Conservation (phyloP, 306 rosid species). For the Cucurbita maxima region DNA sequence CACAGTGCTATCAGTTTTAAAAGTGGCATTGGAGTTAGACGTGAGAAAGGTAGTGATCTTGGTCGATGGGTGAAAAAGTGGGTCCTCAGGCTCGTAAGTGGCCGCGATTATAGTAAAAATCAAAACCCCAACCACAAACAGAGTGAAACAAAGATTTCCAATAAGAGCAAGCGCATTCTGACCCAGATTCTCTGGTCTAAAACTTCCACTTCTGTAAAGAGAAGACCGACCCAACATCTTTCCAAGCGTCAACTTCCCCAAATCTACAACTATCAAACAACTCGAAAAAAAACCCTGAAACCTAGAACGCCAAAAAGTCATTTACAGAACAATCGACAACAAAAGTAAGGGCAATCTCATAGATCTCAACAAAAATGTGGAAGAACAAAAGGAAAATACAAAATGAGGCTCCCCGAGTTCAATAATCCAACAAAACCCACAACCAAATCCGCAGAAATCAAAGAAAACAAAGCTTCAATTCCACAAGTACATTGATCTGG, state of each 20-base stretch:
- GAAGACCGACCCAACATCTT: constrained; percentile 46
- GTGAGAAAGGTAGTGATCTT: constrained; percentile 77
- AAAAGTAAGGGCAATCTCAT: not conserved
- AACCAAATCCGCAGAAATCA: not conserved
- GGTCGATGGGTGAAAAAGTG: constrained; percentile 86
- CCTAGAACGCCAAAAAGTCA: constrained; percentile 12
- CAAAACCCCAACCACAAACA: constrained; percentile 75
- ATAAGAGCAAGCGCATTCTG: constrained; percentile 71
- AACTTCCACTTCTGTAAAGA: constrained; percentile 43
- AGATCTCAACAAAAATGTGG: constrained; percentile 18
- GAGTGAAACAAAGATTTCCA: constrained; percentile 77
- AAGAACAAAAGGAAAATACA: not conserved
- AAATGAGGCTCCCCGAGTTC: constrained; percentile 21
- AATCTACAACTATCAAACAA: constrained; percentile 5
- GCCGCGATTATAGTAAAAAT: constrained; percentile 90
- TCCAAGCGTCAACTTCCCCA: constrained; percentile 10
- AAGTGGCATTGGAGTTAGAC: constrained; percentile 91
- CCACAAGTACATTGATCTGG: not conserved
- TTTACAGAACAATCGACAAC: not conserved
- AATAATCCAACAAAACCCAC: not conserved
- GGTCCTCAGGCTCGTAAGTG: constrained; percentile 94
- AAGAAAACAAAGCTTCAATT: not conserved
- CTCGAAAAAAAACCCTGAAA: constrained; percentile 21
- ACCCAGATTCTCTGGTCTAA: constrained; percentile 80
- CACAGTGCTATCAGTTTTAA: constrained; percentile 64